Base-by-base conservation (phyloP, 257 asterid genomes). In the Plectranthus barbatus region DNA sequence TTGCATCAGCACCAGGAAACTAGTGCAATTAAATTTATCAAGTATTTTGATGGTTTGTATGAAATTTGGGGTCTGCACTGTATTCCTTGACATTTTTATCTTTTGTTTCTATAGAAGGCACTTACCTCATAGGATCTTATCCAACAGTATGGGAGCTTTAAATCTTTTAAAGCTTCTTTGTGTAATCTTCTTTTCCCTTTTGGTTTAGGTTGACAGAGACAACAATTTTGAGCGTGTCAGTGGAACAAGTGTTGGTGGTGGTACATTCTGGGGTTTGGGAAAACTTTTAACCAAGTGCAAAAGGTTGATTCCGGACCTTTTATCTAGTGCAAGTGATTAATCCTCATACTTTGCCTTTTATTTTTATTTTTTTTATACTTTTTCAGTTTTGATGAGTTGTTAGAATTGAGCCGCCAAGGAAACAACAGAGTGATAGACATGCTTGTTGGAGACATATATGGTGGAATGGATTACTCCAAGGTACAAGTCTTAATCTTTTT, bases 161-260 rank as follows among this genome's bases (percentile, higher is more conserved):
- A 56, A 50, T 11, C 4, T 15, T 21, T 44, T 40, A 11, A 58
- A 33, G 14, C 53, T 17, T 49, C 57, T 54, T 29, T 20, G 2
- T 55, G 19, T 49, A 61, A 17, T 10, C 50, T 15, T 40, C 15
- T 44, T 68, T 47, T 23, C 50, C 61, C 46, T 61, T 48, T 56
- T 50, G 58, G 64, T 70, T 76, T 78, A 86, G 99, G 99, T 89
- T 20, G 95, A 92, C 59, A 87, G 99, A 46, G 91, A 89, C 62
- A 74, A 69, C 41, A 73, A 82, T 60, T 92, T 86, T 72, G 79
- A 90, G 72, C 83, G 97, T 72, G 95, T 92, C 53, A 89, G 99
- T 74, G 99, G 99, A 77, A 92, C 99, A 41, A 92, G 97, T 68
- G 78, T 89, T 39, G 99, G 99, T 49, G 99, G 99, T 56, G 97